Conservation (phyloP, 1,139 yeast genomes). For the Geotrichum macrosporum region DNA sequence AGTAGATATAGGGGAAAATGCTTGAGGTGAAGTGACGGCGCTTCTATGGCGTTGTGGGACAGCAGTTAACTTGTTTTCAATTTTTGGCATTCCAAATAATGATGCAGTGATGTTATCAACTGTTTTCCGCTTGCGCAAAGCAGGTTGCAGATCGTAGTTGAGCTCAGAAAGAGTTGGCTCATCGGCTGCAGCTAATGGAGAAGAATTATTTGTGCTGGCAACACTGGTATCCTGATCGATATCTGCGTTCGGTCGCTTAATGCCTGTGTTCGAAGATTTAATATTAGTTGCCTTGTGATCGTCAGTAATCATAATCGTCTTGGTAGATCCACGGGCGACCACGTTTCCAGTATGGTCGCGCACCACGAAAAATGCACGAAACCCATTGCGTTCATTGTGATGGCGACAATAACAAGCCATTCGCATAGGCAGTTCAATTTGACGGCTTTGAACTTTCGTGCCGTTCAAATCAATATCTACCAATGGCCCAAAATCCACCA, state of each 20-base stretch:
- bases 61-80: not conserved
- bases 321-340: conserved; percentile 65
- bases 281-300: conserved; percentile 55
- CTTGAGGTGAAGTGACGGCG: not conserved
- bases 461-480: conserved; percentile 29
- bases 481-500: conserved; percentile 63
- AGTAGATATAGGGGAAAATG: conserved; percentile 6
- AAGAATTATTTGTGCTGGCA: conserved; percentile 3
- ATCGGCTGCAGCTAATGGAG: conserved; percentile 1
- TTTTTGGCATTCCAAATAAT: not conserved
- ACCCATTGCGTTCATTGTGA: conserved; percentile 78
- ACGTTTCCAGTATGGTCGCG: conserved; percentile 56
- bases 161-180: conserved; percentile 2
- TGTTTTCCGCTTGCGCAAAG: conserved; percentile 13
- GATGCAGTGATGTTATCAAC: conserved; percentile 1
- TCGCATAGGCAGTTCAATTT: conserved; percentile 64
- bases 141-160: conserved; percentile 1
- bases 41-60: conserved; percentile 3
- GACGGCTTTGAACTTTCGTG: conserved; percentile 40
- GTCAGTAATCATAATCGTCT: conserved; percentile 85
- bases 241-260: conserved; percentile 18
- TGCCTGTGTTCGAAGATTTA: conserved; percentile 14
- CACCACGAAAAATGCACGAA: conserved; percentile 61
- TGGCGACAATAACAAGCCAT: conserved; percentile 94
- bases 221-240: conserved; percentile 15